These are phyloP conservation scores for Flammula alnicola DNA, from an alignment of 1,284 basidiomycete genomes.

Conservation along the genomic window DNA sequence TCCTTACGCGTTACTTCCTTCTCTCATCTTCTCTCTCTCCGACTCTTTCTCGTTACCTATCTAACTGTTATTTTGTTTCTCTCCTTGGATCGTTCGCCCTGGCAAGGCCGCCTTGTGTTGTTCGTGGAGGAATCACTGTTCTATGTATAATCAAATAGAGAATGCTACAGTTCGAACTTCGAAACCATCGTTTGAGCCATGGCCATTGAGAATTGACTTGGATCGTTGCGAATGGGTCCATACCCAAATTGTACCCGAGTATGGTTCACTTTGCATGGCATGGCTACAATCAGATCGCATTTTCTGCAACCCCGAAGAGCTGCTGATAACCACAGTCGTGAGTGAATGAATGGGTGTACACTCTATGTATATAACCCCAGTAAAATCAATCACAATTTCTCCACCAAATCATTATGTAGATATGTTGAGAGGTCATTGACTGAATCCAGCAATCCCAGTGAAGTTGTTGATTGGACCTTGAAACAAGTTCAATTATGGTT, in stretches of 20 bases:
- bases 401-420: no score
- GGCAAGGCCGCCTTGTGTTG: constrained; percentile 32
- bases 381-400: no score
- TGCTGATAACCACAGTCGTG: no score
- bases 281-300: constrained; percentile 9
- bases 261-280: no score
- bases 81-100: constrained; percentile 24
- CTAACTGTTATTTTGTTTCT: constrained; percentile 29
- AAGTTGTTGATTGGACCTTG: constrained; percentile 44
- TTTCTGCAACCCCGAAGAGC: constrained; percentile 18
- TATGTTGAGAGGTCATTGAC: constrained; percentile 12
- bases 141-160: constrained; percentile 43
- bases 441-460: constrained; percentile 24
- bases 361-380: no score
- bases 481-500: not conserved
- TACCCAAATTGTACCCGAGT: not conserved
- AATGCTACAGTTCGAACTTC: constrained; percentile 33
- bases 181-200: not conserved
- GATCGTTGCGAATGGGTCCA: not conserved
- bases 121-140: constrained; percentile 36
- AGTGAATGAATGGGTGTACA: no score
- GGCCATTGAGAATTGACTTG: not conserved
- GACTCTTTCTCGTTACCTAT: constrained; percentile 22
- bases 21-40: constrained; percentile 7
- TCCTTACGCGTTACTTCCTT: constrained; percentile 17